Evolutionary conservation across 768 basidiomycete genomes (phyloP).

Genomic region (Tephrocybe sp.): DNA sequence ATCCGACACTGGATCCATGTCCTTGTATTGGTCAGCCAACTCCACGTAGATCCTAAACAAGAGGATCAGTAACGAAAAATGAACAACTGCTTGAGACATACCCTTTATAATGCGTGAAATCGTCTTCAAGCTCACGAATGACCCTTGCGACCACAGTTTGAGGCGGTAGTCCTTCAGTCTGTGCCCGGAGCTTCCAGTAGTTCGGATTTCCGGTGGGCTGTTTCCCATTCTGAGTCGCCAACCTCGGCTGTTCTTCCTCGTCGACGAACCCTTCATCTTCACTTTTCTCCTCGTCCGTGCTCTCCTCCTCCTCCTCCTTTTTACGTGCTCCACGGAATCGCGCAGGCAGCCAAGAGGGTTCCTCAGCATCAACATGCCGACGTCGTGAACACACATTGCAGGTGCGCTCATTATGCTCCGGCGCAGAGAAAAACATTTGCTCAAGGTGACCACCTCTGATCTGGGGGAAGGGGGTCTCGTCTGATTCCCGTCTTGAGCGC

Average conservation of each 20-base stretch:
- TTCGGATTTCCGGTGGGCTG: constrained; percentile 26
- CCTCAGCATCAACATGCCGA: constrained; percentile 19
- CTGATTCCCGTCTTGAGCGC: constrained; percentile 2
- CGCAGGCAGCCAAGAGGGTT: constrained; percentile 21
- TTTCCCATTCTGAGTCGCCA: constrained; percentile 26
- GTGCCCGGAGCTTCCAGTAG: constrained; percentile 29
- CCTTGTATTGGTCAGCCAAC: constrained; percentile 89
- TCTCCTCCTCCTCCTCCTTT: constrained; percentile 7
- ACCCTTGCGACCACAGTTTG: constrained; percentile 86
- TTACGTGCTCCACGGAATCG: constrained; percentile 15
- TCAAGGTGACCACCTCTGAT: constrained; percentile 80
- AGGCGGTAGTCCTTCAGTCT: constrained; percentile 58
- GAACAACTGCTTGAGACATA: constrained; percentile 32
- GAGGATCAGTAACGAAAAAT: constrained; percentile 5
- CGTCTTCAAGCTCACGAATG: constrained; percentile 86
- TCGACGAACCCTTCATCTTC: constrained; percentile 53
- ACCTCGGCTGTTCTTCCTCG: constrained; percentile 18
- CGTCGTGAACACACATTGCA: constrained; percentile 65
- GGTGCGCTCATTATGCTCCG: constrained; percentile 69
- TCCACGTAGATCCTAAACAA: constrained; percentile 79
- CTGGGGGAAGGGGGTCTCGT: constrained; percentile 70
- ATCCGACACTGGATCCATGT: constrained; percentile 82
- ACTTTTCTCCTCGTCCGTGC: constrained; percentile 11
- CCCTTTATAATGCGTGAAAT: constrained; percentile 95
- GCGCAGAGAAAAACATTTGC: constrained; percentile 75